phyloP scores from a whole-genome alignment of 148 eudicot species.

The Nepenthes gracilis region DNA sequence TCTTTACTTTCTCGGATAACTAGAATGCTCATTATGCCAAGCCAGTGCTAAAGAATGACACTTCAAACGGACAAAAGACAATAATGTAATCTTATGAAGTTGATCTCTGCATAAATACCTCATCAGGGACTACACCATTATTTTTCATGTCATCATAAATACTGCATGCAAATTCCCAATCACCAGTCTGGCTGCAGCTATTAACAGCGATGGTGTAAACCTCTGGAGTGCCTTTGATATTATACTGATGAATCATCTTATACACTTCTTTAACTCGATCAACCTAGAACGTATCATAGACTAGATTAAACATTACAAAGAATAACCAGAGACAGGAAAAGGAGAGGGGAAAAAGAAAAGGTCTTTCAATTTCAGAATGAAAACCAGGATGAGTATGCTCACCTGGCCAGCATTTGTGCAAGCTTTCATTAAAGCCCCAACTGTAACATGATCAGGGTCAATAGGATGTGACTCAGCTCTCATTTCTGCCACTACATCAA shows the following conservation, averaged over 20 bases:
- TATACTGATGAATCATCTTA: slow-evolving; percentile 53
- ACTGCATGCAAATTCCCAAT: slow-evolving; percentile 91
- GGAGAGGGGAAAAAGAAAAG: not conserved
- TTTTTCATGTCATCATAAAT: slow-evolving; percentile 73
- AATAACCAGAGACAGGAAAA: not conserved
- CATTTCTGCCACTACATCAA: slow-evolving; percentile 94
- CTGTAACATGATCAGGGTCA: slow-evolving; percentile 89
- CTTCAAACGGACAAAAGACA: not conserved
- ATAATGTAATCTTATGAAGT: not conserved
- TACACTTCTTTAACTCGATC: slow-evolving; percentile 74
- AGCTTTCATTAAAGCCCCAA: slow-evolving; percentile 93
- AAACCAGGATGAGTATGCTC: slow-evolving; percentile 7
- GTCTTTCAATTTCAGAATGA: not conserved
- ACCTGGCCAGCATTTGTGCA: slow-evolving; percentile 90
- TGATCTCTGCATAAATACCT: slow-evolving; percentile 35
- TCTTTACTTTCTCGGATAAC: too few relatives aligned
- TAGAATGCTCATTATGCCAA: too few relatives aligned
- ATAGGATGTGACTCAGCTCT: slow-evolving; percentile 57
- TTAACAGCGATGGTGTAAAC: slow-evolving; percentile 90
- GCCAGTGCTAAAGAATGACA: not conserved
- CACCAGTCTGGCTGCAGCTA: slow-evolving; percentile 75
- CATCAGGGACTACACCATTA: slow-evolving; percentile 83
- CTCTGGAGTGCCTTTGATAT: slow-evolving; percentile 88
- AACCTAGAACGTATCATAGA: slow-evolving; percentile 30
- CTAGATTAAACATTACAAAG: slow-evolving; percentile 1